Base-by-base conservation (phyloP, 1,139 yeast genomes). In the Hyphopichia khmerensis region DNA sequence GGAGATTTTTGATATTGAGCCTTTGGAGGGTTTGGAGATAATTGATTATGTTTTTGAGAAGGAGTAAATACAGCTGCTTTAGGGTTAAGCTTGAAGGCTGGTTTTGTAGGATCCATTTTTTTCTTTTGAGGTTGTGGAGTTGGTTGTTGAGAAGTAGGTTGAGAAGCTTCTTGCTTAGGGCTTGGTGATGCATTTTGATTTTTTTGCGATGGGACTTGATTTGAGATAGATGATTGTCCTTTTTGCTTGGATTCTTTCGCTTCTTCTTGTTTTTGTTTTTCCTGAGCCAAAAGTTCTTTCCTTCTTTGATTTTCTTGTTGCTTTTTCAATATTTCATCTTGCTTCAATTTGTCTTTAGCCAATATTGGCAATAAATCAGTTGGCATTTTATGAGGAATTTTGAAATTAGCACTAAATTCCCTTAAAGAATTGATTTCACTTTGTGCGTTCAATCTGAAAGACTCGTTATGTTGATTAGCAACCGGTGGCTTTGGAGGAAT, bases 401-500 rank as follows among this genome's bases (percentile, higher is more conserved):
- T 88, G 64, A 87, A 87, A 52, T 79, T 86, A 40, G 88, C 90
- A 40, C 96, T 82, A 59, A 90, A 90, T 59, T 87, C 88, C 48
- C 80, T 82, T 45, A 89, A 71, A n/a, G 93, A 87, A 50, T 85
- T 84, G 51, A 88, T 80, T 67, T 79, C 95, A 50, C 80, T 77
- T 57, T 80, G 83, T 10, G 82, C 81, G 51, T 71, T 76, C 45
- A 75, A 64, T 48, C 79, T 69, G 52, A 73, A 72, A 3, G 74
- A 64, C 45, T 75, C 79, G 41, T 60, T 60, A 31, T 52, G 60
- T 16, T 49, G 53, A 10, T 33, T 45, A n/a, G 53, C 48, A 17
- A 60, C 60, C 18, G 49, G 64, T 4, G 72, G 72, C 45, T 66
- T 66, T 11, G 67, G 56, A 15, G 72, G 71, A 34, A 65, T 59